Evolutionary conservation across 2,329 filamentous ascomycete species (phyloP), one percentile per base, ranked within the genome.

Genomic region (Microsporum ferrugineum): DNA sequence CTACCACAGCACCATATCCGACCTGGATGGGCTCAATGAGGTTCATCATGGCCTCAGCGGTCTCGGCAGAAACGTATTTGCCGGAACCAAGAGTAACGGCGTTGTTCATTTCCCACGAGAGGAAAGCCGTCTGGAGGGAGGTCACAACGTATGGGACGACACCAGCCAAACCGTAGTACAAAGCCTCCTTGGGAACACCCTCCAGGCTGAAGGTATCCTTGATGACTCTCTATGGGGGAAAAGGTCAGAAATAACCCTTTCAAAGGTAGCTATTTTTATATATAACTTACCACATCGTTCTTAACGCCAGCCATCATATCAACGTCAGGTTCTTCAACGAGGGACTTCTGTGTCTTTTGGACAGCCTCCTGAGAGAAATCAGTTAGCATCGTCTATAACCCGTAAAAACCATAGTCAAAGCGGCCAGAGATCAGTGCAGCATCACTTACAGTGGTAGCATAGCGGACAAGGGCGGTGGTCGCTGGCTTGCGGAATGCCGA

Each of bases 71-170:
- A 70, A 94, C 81, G 49, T 91, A 71, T 58, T 87, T 78, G 33
- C 83, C 80, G 12, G 80, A 78, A 36, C 88, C 89, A 5, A 78
- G 77, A 14, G 78, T 76, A 0, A 82, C 80, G 0, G 83, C 77
- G 63, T 87, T 84, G 71, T 90, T 91, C 65, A 95, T 84, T 69
- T 94, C 85, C 81, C 86, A 95, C 2, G 89, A 84, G 43, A 95
- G 84, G 71, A 85, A 91, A 60, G 95, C 81, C 0, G 91, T 96
- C 38, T 88, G 84, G 2, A 91, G 70, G 0, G 91, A 95, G 3
- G 91, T 96, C 47, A 81, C 88, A 7, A 95, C 78, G 75, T 96
- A 96, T 53, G 94, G 90, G 3, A 96, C 69, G 1, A 95, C 86
- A 69, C 90, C 91, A 4, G 88, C 88, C 62, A 89, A 78, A 61